Evolutionary conservation across 2,329 filamentous ascomycete genomes (phyloP).

Genomic region (Sporothrix luriei): DNA sequence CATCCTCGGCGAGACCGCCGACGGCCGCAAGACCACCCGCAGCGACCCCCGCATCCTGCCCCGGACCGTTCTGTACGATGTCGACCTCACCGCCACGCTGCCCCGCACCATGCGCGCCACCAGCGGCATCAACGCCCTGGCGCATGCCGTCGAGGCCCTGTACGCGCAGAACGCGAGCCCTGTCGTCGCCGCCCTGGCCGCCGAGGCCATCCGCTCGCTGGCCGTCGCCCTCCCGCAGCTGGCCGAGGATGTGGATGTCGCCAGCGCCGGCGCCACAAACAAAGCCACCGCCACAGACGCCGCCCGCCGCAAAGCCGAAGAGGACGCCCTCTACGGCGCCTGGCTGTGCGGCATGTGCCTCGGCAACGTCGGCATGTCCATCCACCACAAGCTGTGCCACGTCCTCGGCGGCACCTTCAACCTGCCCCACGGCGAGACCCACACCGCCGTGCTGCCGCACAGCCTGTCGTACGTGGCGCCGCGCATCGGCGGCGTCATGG

Average conservation of each 20-base stretch:
- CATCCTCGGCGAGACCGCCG: conserved; percentile 63
- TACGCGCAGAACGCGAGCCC: conserved; percentile 65
- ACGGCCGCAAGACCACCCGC: conserved; percentile 60
- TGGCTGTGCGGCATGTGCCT: conserved; percentile 66
- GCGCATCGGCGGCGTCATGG: conserved; percentile 55
- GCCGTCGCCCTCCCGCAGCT: conserved; percentile 58
- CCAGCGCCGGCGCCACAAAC: too few relatives aligned
- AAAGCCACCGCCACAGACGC: conserved; percentile 38
- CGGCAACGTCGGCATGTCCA: conserved; percentile 62
- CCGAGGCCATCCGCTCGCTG: conserved; percentile 59
- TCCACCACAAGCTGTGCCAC: conserved; percentile 71
- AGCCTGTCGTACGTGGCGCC: conserved; percentile 65
- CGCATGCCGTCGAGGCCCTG: conserved; percentile 65
- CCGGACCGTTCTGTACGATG: conserved; percentile 65
- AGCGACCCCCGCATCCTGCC: conserved; percentile 63
- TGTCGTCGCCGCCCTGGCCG: conserved; percentile 59
- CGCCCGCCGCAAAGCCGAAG: conserved; percentile 46
- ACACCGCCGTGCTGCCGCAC: conserved; percentile 65
- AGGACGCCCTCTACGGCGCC: conserved; percentile 61
- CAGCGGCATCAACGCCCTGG: conserved; percentile 67
- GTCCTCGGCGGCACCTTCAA: conserved; percentile 65
- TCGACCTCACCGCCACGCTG: conserved; percentile 62
- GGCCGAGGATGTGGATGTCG: conserved; percentile 31
- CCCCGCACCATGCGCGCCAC: conserved; percentile 56
- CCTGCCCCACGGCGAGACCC: conserved; percentile 66